Conservation (phyloP, 176 grass and related monocot genomes). For the Oryza coarctata region DNA sequence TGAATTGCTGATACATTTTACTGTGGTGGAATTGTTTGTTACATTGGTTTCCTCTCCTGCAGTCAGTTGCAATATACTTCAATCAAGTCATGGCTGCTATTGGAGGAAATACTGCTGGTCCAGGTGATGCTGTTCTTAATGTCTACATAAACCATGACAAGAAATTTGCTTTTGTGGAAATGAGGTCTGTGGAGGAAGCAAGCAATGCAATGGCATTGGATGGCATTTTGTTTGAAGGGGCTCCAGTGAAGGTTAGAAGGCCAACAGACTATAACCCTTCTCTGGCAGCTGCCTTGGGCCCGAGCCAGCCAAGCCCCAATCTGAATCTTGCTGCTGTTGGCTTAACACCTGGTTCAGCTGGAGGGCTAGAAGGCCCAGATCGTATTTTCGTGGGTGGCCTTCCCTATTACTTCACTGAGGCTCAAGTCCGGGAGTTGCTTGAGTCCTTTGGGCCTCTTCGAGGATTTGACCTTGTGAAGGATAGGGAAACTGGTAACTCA, state of each 20-base stretch:
- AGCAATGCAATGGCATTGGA: slow-evolving; percentile 99
- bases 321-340: slow-evolving; percentile 94
- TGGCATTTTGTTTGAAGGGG: slow-evolving; percentile 96
- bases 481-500: slow-evolving; percentile 97
- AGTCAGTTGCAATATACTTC: slow-evolving; percentile 95
- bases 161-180: slow-evolving; percentile 99
- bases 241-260: slow-evolving; percentile 91
- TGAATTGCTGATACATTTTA: neutral
- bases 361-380: slow-evolving; percentile 94
- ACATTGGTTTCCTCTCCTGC: slow-evolving; percentile 7
- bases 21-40: slow-evolving; percentile 10
- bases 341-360: slow-evolving; percentile 71
- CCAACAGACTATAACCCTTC: slow-evolving; percentile 98
- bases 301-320: slow-evolving; percentile 88
- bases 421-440: slow-evolving; percentile 92
- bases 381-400: slow-evolving; percentile 96
- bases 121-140: slow-evolving; percentile 98
- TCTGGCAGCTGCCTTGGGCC: slow-evolving; percentile 85
- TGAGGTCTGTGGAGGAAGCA: slow-evolving; percentile 99
- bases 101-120: slow-evolving; percentile 97
- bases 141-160: slow-evolving; percentile 99
- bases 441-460: slow-evolving; percentile 87
- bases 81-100: slow-evolving; percentile 99
- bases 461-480: slow-evolving; percentile 99
- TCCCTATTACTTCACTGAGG: slow-evolving; percentile 98